These are phyloP conservation scores for Boletus rubescentipes DNA, from an alignment of 768 basidiomycete genomes.

Conservation along the genomic window DNA sequence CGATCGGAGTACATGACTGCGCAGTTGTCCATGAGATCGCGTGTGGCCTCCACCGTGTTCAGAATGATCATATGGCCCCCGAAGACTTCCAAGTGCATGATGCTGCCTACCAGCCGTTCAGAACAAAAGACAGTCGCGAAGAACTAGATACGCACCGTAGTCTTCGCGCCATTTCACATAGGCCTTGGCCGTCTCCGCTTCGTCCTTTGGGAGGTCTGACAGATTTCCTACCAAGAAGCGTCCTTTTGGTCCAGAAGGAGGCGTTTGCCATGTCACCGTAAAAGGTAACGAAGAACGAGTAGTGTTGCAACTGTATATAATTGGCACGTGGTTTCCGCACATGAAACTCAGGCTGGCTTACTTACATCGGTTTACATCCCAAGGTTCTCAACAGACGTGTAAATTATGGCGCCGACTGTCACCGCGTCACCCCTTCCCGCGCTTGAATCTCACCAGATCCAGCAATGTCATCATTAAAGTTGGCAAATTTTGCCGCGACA, in stretches of 20 bases:
- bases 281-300: neutral
- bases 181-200: neutral
- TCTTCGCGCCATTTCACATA: neutral
- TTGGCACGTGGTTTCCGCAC: too few species aligned
- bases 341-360: too few species aligned
- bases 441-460: too few species aligned
- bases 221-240: neutral
- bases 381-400: too few species aligned
- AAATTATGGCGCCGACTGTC: too few species aligned
- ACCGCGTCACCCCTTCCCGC: too few species aligned
- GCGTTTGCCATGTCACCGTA: neutral
- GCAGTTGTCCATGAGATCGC: conserved; percentile 8
- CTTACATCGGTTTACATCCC: too few species aligned
- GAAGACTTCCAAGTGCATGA: neutral
- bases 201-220: neutral
- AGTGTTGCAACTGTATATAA: neutral
- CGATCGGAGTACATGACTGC: neutral
- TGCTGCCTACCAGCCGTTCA: neutral
- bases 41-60: neutral
- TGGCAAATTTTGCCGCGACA: neutral
- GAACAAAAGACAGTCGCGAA: neutral
- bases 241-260: conserved; percentile 3
- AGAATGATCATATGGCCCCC: neutral
- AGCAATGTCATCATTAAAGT: neutral
- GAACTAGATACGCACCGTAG: neutral